Base-by-base conservation (phyloP, 148 eudicot species). In the Polygonum aviculare region DNA sequence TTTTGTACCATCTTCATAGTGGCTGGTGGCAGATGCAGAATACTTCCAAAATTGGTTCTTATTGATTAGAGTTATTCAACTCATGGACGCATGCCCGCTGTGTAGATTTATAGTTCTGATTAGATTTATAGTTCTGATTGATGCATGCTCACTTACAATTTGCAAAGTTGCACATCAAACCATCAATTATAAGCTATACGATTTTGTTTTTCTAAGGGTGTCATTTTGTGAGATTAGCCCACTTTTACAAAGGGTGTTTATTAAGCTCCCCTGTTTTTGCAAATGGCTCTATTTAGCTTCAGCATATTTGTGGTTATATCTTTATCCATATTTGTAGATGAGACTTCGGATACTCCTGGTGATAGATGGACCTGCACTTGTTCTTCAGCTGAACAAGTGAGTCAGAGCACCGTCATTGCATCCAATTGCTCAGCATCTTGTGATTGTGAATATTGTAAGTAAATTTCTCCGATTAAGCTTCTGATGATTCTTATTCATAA, bases 361-460 rank as follows among this genome's bases (percentile, higher is more conserved):
- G 54, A 54, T 80, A 84, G 75, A 72, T 94, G 94, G 95, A 86
- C 87, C 22, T 94, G 98, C 78, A 63, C 80, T 22, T 94, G 98
- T 82, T 86, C 85, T 62, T 69, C 88, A 33, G 83, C 84, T 26
- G 67, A 71, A 76, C 77, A 80, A 78, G 81, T 75, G 76, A 90
- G 82, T 71, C 81, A 79, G 74, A 78, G 77, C 74, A 82, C 81
- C 78, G 54, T 82, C 65, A 63, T 60, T 77, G 80, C 79, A 74
- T 59, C 84, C 75, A 87, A 86, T 78, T 92, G 97, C 81, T 86
- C 93, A 40, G 69, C 84, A 55, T 87, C 97, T 78, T 94, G 98
- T 82, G 82, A 84, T 81, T 94, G 98, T 82, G 83, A 80, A 76
- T 83, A 82, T 49, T 95, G 98, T 94, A 87, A 74, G 78, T 51